Evolutionary conservation across 2,329 filamentous ascomycete species (phyloP), one percentile per base, ranked within the genome.

Genomic region (Pyrenochaeta sp.): DNA sequence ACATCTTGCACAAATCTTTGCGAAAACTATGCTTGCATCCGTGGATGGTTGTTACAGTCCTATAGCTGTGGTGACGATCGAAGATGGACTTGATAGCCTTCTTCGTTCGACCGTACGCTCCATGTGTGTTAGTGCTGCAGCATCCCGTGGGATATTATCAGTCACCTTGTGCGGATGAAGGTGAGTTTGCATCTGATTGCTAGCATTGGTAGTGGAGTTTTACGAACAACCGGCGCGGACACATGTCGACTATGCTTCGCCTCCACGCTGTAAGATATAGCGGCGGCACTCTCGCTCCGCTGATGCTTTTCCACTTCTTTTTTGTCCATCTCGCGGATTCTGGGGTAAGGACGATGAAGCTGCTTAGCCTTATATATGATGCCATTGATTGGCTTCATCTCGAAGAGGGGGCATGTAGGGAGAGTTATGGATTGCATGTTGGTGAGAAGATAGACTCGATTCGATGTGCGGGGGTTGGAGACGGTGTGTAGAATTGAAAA

Each of bases 21-120:
- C 13, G 39, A 19, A 50, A 49, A 24, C 34, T 46, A 32, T 52
- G 53, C n/a, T 24, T 56, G 19, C 57, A 56, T 3, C 8, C 12
- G 2, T 40, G 19, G 19, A 19, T 42, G 19, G 30, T 4, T 25
- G 40, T 42, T 24, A n/a, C n/a, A 6, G 10, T 42, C 5, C 39
- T 12, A 22, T 5, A 6, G 39, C 15, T 4, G 30, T 28, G 28
- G 37, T 52, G 3, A 24, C 22, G 43, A 24, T 9, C 28, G 24
- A 52, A 34, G 25, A 52, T 3, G 1, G 39, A 28, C 10, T 37
- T 51, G 3, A 49, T 19, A 1, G 37, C 36, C 5, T 46, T 45
- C 42, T 54, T 54, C 12, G 52, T 6, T 3, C 50, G 50, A 27
- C 54, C 54, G 44, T 48, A 54, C 1, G 42, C 15, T 22, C 50